A percentile compares a stretch with the other conserved stretches of the same genome.
phyloP scores from a whole-genome alignment of 805 yeast genomes.

The Ogataea dorogensis region DNA sequence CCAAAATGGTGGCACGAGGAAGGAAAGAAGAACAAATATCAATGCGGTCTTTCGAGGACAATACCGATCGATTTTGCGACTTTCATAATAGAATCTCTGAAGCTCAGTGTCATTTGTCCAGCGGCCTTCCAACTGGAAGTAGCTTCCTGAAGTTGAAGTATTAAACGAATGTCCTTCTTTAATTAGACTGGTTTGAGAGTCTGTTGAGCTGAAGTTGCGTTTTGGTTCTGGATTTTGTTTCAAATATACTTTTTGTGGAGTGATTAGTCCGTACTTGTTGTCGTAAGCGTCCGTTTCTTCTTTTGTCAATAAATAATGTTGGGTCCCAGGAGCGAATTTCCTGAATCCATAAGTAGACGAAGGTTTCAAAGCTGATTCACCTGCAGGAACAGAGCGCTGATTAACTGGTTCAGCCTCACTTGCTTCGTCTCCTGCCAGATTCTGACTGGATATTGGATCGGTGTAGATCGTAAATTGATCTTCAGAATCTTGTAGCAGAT shows the following conservation, averaged over 20 bases:
- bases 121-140: conserved; percentile 7
- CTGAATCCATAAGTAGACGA: conserved; percentile 17
- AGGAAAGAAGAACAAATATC: conserved; percentile 20
- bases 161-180: conserved; percentile 1
- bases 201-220: conserved; percentile 13
- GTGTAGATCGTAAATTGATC: conserved; percentile 18
- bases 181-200: conserved; percentile 14
- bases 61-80: background rate
- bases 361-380: conserved; percentile 1
- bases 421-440: background rate
- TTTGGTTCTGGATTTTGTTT: conserved; percentile 4
- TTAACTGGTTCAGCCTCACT: background rate
- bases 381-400: background rate
- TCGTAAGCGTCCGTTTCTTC: conserved; percentile 9
- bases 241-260: conserved; percentile 12
- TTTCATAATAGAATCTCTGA: conserved; percentile 6
- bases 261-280: conserved; percentile 5
- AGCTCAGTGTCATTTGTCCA: conserved; percentile 5
- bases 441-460: conserved; percentile 4
- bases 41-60: conserved; percentile 21
- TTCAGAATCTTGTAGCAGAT: background rate
- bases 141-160: conserved; percentile 10
- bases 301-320: conserved; percentile 12
- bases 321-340: conserved; percentile 20
- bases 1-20: conserved; percentile 33